Evolutionary conservation across 1,284 basidiomycete species (phyloP), one percentile per base, ranked within the genome.

Genomic region (Neotropicomus parvogracilis): DNA sequence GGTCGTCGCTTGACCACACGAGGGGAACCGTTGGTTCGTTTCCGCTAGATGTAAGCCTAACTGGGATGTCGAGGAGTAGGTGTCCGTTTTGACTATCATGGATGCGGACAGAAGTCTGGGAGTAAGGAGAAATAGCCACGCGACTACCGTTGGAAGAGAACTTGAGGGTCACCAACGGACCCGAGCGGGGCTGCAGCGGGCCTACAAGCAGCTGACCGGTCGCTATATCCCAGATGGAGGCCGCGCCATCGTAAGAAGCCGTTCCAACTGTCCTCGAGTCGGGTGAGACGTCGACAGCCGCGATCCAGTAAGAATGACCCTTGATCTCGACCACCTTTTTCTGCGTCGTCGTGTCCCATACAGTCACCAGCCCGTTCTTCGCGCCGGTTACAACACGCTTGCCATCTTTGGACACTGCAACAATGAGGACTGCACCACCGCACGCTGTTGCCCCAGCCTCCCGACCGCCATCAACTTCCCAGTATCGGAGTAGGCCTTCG

Each of bases 261-360:
- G 52, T 54, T n/a, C 51, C 52, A 20, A 54, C 34, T 3, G 42
- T 40, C 24, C 4, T 45, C 7, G 52, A 54, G 43, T 54, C 46
- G 11, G 52, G 38, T 16, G 52, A 49, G 27, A 54, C 11, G 36
- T 54, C 52, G 10, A 54, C 52, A 19, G 52, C 52, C 1, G 42
- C 46, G 20, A 54, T 52, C 51, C 51, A 54, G 36, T 46, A 49
- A 17, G 46, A 49, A 35, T 54, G 52, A 3, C 27, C 52, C 35
- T 43, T 54, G 32, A 54, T 44, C 9, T 54, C 51, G 5, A 26
- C 35, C 29, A 42, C 31, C 27, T 36, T 54, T 27, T 35, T 35
- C 28, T 16, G 36, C 5, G 52, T 45, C 4, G 34, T 29, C 24
- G 35, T 31, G 26, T 54, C 46, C 52, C 52, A 54, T n/a, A 54